Evolutionary conservation across 352 stramenopile genomes (phyloP).

Genomic region (Pythium dissotocum): DNA sequence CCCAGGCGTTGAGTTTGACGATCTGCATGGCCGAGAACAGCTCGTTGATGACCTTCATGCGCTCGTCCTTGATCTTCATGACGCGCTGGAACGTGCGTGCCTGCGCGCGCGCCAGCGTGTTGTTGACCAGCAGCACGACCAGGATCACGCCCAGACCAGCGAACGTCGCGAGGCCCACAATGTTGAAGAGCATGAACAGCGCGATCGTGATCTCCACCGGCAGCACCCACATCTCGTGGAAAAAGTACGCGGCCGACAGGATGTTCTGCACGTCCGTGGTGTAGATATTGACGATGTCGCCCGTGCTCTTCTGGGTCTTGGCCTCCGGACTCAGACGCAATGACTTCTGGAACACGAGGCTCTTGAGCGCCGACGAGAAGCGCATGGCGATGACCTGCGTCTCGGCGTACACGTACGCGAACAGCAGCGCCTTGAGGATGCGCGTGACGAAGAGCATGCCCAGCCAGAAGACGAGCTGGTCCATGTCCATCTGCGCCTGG

Average conservation of each 20-base stretch:
- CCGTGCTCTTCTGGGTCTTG: constrained; percentile 37
- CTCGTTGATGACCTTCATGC: constrained; percentile 58
- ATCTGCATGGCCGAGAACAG: constrained; percentile 87
- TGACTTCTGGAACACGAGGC: constrained; percentile 74
- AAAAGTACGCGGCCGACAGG: constrained; percentile 53
- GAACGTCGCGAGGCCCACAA: constrained; percentile 51
- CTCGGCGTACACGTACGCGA: constrained; percentile 60
- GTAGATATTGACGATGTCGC: constrained; percentile 60
- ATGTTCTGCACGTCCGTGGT: constrained; percentile 61
- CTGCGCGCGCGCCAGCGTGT: constrained; percentile 39
- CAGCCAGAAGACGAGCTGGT: constrained; percentile 60
- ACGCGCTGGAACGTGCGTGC: constrained; percentile 39
- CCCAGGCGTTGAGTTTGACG: constrained; percentile 96
- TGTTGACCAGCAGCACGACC: constrained; percentile 45
- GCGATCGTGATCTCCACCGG: constrained; percentile 51
- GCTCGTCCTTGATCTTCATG: constrained; percentile 46
- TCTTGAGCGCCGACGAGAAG: constrained; percentile 69
- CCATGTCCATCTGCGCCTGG: constrained; percentile 27
- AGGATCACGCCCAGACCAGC: constrained; percentile 41
- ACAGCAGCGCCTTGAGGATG: constrained; percentile 64
- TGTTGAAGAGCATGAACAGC: constrained; percentile 51
- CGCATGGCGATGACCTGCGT: constrained; percentile 62
- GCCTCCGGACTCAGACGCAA: constrained; percentile 43
- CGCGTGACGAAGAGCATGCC: constrained; percentile 55
- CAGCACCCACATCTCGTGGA: constrained; percentile 76